These are phyloP conservation scores for Blepharisma japonicum DNA, from an alignment of 73 alveolate genomes.

Conservation along the genomic window DNA sequence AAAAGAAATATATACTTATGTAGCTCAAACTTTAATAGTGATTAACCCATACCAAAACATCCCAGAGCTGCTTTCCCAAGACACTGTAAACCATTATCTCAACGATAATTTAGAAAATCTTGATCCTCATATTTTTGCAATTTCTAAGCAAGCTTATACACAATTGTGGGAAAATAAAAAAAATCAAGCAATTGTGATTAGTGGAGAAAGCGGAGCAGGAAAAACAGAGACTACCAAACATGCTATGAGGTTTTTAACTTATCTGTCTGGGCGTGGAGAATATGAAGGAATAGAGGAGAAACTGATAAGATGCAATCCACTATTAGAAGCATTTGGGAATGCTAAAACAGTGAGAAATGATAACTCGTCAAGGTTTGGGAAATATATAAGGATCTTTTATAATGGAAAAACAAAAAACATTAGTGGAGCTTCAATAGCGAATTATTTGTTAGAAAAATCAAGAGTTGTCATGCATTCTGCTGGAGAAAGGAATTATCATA, in stretches of 20 bases:
- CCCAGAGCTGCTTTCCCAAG: slow-evolving; percentile 52
- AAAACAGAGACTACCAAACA: slow-evolving; percentile 98
- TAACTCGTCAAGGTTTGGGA: slow-evolving; percentile 96
- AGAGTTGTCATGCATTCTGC: slow-evolving; percentile 74
- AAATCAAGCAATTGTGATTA: slow-evolving; percentile 78
- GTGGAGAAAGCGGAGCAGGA: slow-evolving; percentile 99
- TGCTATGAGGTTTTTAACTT: slow-evolving; percentile 73
- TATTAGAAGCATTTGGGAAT: slow-evolving; percentile 99
- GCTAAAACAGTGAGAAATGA: slow-evolving; percentile 92
- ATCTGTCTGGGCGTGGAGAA: slow-evolving; percentile 47
- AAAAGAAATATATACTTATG: slow-evolving; percentile 80
- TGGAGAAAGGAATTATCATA: slow-evolving; percentile 95
- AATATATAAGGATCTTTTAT: slow-evolving; percentile 87
- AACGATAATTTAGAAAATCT: slow-evolving; percentile 55
- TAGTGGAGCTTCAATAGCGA: slow-evolving; percentile 87
- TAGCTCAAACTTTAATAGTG: slow-evolving; percentile 82
- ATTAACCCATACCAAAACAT: slow-evolving; percentile 80
- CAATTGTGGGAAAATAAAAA: not conserved
- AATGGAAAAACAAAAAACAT: slow-evolving; percentile 72
- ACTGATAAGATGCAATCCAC: slow-evolving; percentile 94
- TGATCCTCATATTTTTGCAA: slow-evolving; percentile 84
- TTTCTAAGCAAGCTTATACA: slow-evolving; percentile 77
- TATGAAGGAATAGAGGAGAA: slow-evolving; percentile 78
- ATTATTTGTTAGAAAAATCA: slow-evolving; percentile 87
- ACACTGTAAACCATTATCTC: slow-evolving; percentile 56